phyloP scores from a whole-genome alignment of 108 stramenopile genomes.

The Cyclostephanos invisitatus region DNA sequence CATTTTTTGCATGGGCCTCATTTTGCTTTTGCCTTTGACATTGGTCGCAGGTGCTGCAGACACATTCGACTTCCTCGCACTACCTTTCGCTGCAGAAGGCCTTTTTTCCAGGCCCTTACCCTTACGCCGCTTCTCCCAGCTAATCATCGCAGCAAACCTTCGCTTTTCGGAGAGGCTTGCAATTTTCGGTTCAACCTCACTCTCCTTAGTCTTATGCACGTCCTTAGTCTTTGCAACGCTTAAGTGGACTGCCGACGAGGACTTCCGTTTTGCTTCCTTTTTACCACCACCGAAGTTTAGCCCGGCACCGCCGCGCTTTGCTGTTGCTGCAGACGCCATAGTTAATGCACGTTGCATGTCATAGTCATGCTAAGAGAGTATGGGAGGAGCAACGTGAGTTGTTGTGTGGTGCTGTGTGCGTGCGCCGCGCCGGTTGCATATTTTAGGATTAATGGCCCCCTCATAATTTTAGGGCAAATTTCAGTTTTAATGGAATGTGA shows the following conservation, averaged over 20 bases:
- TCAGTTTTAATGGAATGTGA: too few relatives aligned
- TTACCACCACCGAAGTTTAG: constrained; percentile 3
- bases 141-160: constrained; percentile 32
- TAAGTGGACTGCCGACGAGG: constrained; percentile 2
- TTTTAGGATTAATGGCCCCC: too few relatives aligned
- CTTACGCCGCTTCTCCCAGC: constrained; percentile 30
- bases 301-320: constrained; percentile 7
- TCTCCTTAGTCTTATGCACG: not conserved
- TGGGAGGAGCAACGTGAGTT: too few relatives aligned
- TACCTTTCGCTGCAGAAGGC: not conserved
- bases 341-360: not conserved
- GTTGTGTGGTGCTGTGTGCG: too few relatives aligned
- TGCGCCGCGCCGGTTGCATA: too few relatives aligned
- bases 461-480: too few relatives aligned
- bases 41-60: constrained; percentile 1
- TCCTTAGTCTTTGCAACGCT: not conserved
- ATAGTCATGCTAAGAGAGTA: too few relatives aligned
- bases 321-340: constrained; percentile 11
- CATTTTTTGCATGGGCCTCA: constrained; percentile 7
- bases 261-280: constrained; percentile 4
- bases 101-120: not conserved
- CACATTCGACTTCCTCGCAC: constrained; percentile 2
- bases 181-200: not conserved
- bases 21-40: not conserved
- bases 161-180: constrained; percentile 35